Percentiles rank a stretch among this genome's conserved stretches.
Evolutionary conservation across 2,329 filamentous ascomycete genomes (phyloP).

Genomic region (Coniella vitis): DNA sequence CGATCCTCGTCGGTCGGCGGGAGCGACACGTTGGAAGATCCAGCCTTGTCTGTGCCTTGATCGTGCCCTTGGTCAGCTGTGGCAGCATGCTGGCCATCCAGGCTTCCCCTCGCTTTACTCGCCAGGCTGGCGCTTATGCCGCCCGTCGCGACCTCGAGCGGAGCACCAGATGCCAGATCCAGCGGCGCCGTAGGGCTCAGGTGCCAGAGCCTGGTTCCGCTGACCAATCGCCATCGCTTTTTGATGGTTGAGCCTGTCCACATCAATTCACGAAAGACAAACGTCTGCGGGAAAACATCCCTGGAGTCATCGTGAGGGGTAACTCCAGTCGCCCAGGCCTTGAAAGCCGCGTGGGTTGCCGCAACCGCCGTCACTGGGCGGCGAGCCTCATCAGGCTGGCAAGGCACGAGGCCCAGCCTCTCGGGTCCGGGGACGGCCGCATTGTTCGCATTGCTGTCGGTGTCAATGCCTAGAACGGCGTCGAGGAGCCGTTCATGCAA

Average conservation of each 20-base stretch:
- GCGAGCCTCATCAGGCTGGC: neutral
- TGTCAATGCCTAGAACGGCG: conserved; percentile 17
- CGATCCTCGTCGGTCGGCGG: neutral
- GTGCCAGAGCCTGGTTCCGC: conserved; percentile 32
- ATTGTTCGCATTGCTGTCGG: neutral
- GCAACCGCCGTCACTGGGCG: neutral
- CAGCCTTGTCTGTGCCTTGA: neutral
- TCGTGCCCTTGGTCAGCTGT: neutral
- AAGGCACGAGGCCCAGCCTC: too few species aligned
- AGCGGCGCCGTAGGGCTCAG: conserved; percentile 17
- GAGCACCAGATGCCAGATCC: conserved; percentile 21
- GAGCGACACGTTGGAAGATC: neutral
- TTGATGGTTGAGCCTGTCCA: conserved; percentile 33
- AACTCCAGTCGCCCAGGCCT: conserved; percentile 32
- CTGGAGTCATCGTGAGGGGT: conserved; percentile 36
- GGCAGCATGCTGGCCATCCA: too few species aligned
- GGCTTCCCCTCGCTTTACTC: conserved; percentile 6
- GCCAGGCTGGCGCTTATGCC: conserved; percentile 14
- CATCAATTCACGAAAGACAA: conserved; percentile 27
- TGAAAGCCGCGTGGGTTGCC: conserved; percentile 29
- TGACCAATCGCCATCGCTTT: conserved; percentile 34
- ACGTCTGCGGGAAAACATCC: conserved; percentile 37
- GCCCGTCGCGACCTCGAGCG: conserved; percentile 19
- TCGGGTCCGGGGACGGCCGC: too few species aligned
- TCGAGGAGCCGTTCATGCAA: conserved; percentile 28